Base-by-base conservation (phyloP, 768 basidiomycete genomes). In the Rhizopogon salebrosus region DNA sequence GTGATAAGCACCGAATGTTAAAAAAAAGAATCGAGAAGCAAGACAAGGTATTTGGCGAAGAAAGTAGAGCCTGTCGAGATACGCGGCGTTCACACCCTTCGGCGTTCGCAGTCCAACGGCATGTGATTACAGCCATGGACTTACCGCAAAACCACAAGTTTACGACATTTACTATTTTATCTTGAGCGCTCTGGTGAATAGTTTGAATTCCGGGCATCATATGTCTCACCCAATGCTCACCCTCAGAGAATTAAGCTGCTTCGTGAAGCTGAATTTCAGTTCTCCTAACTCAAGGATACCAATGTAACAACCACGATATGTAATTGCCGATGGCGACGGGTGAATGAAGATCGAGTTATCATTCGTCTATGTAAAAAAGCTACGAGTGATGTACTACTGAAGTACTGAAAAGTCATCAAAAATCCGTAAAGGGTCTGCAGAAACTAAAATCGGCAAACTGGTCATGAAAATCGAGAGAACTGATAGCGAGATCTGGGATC, bases 391-490 rank as follows among this genome's bases (percentile, higher is more conserved):
- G 26, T 43, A 43, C 42, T 46, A 46, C 43, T 45, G 20, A 31
- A 45, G 43, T 45, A 45, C 35, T 42, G 48, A 55, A 57, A 57
- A 52, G n/a, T 61, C 65, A 48, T 64, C 14, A 54, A 54, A 34
- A 39, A 26, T 51, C 54, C 55, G 52, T 54, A 48, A 59, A 51
- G 52, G 45, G 45, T 18, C 53, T 53, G 68, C 66, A 67, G 64
- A 68, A 62, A 60, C 60, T 68, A 62, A 68, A 68, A 59, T 69
- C 64, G 63, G 65, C 45, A 34, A 34, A 46, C 45, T 23, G 8
- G 22, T 46, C 45, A 13, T 46, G 20, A 45, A 29, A 45, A 45
- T 7, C 18, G 8, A 31, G 27, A n/a, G 26, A 31, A 34, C 29
- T 10, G 45, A 46, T 34, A 46, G 31, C 14, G 31, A 46, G 31